Percentiles rank a stretch among this genome's conserved stretches.
Evolutionary conservation across 306 rosid species (phyloP).

Genomic region (Trichosanthes cucumerina): DNA sequence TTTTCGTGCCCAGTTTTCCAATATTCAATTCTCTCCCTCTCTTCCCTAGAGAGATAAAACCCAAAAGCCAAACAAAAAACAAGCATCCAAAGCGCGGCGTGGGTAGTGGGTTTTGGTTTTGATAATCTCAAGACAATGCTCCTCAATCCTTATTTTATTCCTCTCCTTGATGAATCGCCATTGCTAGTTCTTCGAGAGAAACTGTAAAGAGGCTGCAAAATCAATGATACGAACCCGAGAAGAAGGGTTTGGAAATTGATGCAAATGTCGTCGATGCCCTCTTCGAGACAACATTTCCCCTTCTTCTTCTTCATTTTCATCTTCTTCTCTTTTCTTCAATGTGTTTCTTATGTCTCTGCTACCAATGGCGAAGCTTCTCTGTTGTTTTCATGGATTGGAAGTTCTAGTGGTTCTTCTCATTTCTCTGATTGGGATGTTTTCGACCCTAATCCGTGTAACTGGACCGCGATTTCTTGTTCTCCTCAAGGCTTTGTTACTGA

Average conservation of each 20-base stretch:
- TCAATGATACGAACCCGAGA: constrained; percentile 18
- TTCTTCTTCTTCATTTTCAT: constrained; percentile 3
- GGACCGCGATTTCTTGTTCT: constrained; percentile 70
- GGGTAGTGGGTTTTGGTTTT: background rate
- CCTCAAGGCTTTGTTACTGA: constrained; percentile 38
- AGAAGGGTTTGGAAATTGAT: constrained; percentile 26
- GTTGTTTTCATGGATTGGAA: constrained; percentile 57
- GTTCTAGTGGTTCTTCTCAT: constrained; percentile 19
- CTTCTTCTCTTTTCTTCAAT: constrained; percentile 10
- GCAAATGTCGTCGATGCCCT: constrained; percentile 23
- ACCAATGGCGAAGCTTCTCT: constrained; percentile 36
- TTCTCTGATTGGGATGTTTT: constrained; percentile 47
- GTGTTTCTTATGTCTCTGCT: constrained; percentile 18
- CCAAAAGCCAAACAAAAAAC: background rate
- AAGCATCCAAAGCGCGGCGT: constrained; percentile 8
- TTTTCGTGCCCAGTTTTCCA: background rate
- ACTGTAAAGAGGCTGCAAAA: constrained; percentile 10
- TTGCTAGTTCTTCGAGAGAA: constrained; percentile 9
- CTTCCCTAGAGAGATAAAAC: background rate
- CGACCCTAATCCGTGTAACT: constrained; percentile 54
- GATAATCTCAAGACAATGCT: background rate
- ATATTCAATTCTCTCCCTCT: background rate
- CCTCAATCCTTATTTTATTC: background rate
- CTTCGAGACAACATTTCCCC: constrained; percentile 21
- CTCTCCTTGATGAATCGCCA: background rate